Conservation (phyloP, 805 yeast genomes). For the Priceomyces medius region DNA sequence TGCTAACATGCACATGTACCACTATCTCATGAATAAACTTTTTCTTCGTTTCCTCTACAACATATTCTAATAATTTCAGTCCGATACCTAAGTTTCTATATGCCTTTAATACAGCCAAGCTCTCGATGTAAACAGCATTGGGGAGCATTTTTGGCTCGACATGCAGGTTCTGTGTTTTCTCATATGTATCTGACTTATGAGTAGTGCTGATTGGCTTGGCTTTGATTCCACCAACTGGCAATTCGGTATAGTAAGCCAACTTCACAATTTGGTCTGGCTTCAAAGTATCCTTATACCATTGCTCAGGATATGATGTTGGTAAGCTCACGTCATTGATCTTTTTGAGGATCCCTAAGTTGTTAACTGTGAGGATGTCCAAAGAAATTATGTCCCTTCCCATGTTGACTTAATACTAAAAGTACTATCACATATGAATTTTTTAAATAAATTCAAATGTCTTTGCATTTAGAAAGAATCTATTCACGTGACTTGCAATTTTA, state of each 20-base stretch:
- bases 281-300: conserved; percentile 51
- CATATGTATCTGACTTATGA: conserved; percentile 33
- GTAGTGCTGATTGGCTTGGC: conserved; percentile 49
- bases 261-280: conserved; percentile 52
- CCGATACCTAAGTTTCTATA: conserved; percentile 69
- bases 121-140: conserved; percentile 60
- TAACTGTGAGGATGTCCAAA: conserved; percentile 57
- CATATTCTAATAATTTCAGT: conserved; percentile 50
- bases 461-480: too few species aligned
- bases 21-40: conserved; percentile 53
- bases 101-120: conserved; percentile 63
- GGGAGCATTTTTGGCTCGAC: conserved; percentile 36
- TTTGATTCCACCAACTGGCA: conserved; percentile 77
- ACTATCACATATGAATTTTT: too few species aligned
- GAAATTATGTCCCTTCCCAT: conserved; percentile 45
- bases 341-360: conserved; percentile 59
- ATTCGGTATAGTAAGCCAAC: conserved; percentile 66
- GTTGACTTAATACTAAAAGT: background rate
- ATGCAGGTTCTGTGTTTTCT: conserved; percentile 20
- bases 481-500: too few species aligned
- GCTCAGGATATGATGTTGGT: conserved; percentile 51
- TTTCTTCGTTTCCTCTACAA: conserved; percentile 55
- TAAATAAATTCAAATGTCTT: too few species aligned
- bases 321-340: conserved; percentile 53
- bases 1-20: conserved; percentile 51